phyloP scores from a whole-genome alignment of 2,329 filamentous ascomycete genomes.

The Metarhizium guizhouense region DNA sequence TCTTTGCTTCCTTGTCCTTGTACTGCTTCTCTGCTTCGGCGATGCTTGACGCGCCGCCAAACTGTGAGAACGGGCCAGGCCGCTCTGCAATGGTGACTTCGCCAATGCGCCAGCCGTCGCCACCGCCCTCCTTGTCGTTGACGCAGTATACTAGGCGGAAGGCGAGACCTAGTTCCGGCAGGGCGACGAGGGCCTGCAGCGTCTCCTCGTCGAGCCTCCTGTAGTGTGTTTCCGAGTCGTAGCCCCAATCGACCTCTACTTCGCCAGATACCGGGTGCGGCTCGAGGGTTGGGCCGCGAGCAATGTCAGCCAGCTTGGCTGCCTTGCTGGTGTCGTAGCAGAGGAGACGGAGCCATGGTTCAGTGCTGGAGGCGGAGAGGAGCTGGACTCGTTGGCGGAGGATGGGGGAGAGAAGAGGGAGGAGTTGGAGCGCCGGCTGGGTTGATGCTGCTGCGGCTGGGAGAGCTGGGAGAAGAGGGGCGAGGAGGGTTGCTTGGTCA shows the following conservation, averaged over 20 bases:
- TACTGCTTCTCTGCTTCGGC: conserved; percentile 53
- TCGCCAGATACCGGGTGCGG: conserved; percentile 77
- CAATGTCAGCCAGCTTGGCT: conserved; percentile 50
- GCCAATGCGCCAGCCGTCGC: conserved; percentile 61
- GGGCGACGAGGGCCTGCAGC: conserved; percentile 55
- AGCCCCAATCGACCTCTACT: conserved; percentile 63
- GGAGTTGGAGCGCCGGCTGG: conserved; percentile 44
- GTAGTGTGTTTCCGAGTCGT: conserved; percentile 54
- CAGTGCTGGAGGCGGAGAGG: conserved; percentile 48
- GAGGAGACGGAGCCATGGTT: conserved; percentile 65
- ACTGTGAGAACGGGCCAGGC: conserved; percentile 44
- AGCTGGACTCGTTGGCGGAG: conserved; percentile 58
- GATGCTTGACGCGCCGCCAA: conserved; percentile 42
- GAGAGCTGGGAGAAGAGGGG: conserved; percentile 50
- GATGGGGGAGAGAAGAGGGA: conserved; percentile 56
- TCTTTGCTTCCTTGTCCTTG: conserved; percentile 19
- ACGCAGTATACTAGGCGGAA: conserved; percentile 64
- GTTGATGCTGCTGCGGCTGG: conserved; percentile 50
- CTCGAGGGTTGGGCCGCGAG: conserved; percentile 56
- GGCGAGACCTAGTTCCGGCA: conserved; percentile 52
- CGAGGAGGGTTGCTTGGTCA: conserved; percentile 37
- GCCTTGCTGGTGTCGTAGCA: conserved; percentile 55
- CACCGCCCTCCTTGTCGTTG: conserved; percentile 50
- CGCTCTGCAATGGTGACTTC: conserved; percentile 56
- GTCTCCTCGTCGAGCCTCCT: conserved; percentile 68